Base-by-base conservation (phyloP, 495 filamentous ascomycete genomes). In the Neurospora discreta region DNA sequence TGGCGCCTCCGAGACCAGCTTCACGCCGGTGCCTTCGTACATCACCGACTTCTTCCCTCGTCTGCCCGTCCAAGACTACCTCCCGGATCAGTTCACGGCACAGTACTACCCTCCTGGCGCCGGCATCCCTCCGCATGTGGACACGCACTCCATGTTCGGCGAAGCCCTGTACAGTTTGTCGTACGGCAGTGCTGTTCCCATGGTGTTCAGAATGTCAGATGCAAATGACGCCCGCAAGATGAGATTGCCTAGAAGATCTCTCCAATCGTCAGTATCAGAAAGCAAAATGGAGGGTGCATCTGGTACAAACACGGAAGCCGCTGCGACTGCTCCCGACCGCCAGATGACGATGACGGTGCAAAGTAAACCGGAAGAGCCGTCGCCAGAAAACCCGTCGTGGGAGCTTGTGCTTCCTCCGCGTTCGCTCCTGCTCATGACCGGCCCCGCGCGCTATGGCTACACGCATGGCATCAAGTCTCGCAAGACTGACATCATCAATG, bases 71-170 rank as follows among this genome's bases (percentile, higher is more conserved):
- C 73, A 74, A 23, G 41, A 39, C 20, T 44, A 46, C n/a, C 44
- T 76, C 1, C 78, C 78, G 5, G 78, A 80, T 69, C 78, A 80
- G 76, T 79, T 80, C 73, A 80, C 77, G 5, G 71, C 77, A 23
- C 78, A 80, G 68, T 80, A 80, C 71, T 80, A 80, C 72, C 78
- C 78, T 5, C 77, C 78, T 13, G 78, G 78, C 58, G 74, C 73
- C 40, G 78, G 78, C n/a, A 80, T 80, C 69, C 78, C 78, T 18
- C 78, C 78, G 26, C 78, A 80, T 68, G 78, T 80, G 36, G 78
- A 80, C 71, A 80, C 78, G 5, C 78, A 80, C 70, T 79, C 77
- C 58, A 74, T 78, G 74, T 80, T 80, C 36, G 74, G n/a, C 60
- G 78, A 80, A 71, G 74, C 77, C 36, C 72, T 80, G 40, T 80